Evolutionary conservation across 805 yeast species (phyloP).

Genomic region (Saccharomycopsis olivae): DNA sequence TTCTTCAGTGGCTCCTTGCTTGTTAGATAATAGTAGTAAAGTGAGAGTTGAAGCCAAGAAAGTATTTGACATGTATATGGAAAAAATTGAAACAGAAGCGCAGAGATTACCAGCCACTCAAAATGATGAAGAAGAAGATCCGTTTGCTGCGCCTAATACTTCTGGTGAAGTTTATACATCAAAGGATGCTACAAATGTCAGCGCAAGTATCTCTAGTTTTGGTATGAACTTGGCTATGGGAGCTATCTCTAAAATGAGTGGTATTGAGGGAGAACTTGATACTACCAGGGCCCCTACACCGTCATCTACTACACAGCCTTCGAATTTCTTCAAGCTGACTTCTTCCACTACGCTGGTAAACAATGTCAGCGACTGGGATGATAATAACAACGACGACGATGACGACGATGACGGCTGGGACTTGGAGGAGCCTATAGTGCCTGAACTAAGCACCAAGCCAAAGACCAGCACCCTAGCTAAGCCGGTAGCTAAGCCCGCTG

Average conservation of each 20-base stretch:
- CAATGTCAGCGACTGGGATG: too few relatives aligned
- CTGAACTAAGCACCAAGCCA: too few relatives aligned
- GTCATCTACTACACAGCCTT: too few relatives aligned
- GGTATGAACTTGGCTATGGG: slow-evolving; percentile 20
- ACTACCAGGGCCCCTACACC: slow-evolving; percentile 1
- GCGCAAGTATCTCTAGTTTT: slow-evolving; percentile 10
- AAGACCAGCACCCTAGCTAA: too few relatives aligned
- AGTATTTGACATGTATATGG: slow-evolving; percentile 53
- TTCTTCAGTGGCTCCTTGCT: slow-evolving; percentile 75
- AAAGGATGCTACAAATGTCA: background rate
- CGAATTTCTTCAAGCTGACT: too few relatives aligned
- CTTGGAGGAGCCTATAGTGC: too few relatives aligned
- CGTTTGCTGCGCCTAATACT: too few relatives aligned
- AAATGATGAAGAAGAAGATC: slow-evolving; percentile 17
- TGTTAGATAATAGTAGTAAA: slow-evolving; percentile 61
- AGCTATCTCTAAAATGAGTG: slow-evolving; percentile 16
- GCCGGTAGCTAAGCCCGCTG: too few relatives aligned
- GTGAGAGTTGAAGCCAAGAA: slow-evolving; percentile 66
- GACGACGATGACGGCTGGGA: too few relatives aligned
- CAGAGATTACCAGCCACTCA: slow-evolving; percentile 24
- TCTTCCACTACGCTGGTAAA: too few relatives aligned
- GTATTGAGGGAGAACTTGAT: slow-evolving; percentile 20
- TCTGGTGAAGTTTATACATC: background rate
- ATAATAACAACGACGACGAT: too few relatives aligned
- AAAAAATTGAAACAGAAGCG: slow-evolving; percentile 36